Conservation (phyloP, 192 early-diverging fungal genomes). For the Gigaspora rosea region DNA sequence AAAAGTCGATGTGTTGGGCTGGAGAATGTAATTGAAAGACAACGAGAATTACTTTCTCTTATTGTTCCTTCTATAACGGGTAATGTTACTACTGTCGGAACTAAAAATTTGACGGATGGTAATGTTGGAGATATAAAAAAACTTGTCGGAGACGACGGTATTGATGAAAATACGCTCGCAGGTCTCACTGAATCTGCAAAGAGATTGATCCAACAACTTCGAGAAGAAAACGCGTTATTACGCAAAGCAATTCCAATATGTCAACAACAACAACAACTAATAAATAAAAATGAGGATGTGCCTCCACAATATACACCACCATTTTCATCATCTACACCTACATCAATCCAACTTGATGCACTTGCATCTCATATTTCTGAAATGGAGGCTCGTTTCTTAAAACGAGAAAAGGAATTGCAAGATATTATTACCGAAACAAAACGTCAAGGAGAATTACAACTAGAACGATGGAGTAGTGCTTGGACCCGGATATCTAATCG, state of each 20-base stretch:
- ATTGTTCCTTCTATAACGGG: background rate
- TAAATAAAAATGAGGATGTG: background rate
- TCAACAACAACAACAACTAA: constrained; percentile 19
- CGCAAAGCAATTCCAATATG: background rate
- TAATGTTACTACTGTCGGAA: background rate
- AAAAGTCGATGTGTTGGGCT: constrained; percentile 18
- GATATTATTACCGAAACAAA: constrained; percentile 16
- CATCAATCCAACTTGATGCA: background rate
- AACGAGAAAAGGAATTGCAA: constrained; percentile 28
- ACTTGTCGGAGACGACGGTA: background rate
- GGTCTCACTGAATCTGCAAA: background rate
- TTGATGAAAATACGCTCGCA: constrained; percentile 14
- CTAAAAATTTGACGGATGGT: background rate
- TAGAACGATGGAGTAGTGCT: background rate
- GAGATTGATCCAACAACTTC: background rate
- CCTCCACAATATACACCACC: background rate
- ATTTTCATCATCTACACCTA: background rate
- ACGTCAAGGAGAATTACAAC: constrained; percentile 8
- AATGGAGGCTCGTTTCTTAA: constrained; percentile 9
- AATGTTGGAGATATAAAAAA: background rate
- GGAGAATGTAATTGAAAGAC: constrained; percentile 3
- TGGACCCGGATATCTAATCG: too few species aligned
- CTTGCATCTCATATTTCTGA: constrained; percentile 12
- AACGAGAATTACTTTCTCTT: constrained; percentile 6
- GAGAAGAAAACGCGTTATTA: constrained; percentile 13